Percentiles rank a stretch among this genome's conserved stretches.
phyloP scores from a whole-genome alignment of 306 rosid genomes.

The Lotus japonicus region DNA sequence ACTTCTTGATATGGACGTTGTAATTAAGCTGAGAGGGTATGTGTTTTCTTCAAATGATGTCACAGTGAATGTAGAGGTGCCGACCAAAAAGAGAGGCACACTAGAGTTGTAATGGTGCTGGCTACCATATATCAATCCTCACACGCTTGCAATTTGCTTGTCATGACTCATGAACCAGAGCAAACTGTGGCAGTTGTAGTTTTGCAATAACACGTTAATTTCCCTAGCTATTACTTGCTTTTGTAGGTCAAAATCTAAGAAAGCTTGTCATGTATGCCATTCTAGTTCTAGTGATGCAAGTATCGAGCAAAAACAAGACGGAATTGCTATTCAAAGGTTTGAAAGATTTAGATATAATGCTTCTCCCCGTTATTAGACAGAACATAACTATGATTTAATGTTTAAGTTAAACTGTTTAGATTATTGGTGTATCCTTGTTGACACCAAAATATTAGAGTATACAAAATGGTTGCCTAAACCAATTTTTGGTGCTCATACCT shows the following conservation, averaged over 20 bases:
- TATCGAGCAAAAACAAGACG: background rate
- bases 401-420: too few relatives aligned
- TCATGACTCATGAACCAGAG: background rate
- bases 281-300: background rate
- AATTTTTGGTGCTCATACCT: too few relatives aligned
- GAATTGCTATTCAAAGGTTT: background rate
- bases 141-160: background rate
- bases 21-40: background rate
- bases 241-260: constrained; percentile 1
- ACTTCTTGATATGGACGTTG: background rate
- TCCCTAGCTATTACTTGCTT: background rate
- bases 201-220: background rate
- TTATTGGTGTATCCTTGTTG: too few relatives aligned
- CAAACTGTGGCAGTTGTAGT: background rate
- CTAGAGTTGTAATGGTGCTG: background rate
- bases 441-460: too few relatives aligned
- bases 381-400: background rate
- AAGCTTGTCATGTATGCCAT: background rate
- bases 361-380: background rate
- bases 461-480: too few relatives aligned
- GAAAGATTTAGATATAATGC: background rate
- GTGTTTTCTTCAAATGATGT: background rate
- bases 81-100: background rate
- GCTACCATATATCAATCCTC: background rate
- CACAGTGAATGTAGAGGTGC: background rate